Evolutionary conservation across 345 rosid genomes (phyloP), one percentile per base, ranked within the genome.

Genomic region (Kernera saxatilis): DNA sequence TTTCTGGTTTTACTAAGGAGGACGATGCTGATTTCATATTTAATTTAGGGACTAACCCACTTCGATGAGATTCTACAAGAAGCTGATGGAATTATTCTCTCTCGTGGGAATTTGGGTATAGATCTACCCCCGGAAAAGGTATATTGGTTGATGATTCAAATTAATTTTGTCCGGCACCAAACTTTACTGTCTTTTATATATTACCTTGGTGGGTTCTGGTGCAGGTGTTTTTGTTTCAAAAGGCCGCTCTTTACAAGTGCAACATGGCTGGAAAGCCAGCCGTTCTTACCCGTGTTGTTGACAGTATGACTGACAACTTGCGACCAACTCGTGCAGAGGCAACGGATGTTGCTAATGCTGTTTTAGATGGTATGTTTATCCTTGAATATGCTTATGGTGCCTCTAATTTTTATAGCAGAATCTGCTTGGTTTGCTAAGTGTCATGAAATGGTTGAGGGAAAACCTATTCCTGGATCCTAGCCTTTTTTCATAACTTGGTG

Each of bases 321-420:
- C 85, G 99, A 67, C 99, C 99, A 77, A 94, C 98, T 72, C 99
- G 99, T 53, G 99, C 99, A 35, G 99, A 94, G 86, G 99, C 98
- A 40, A 94, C 98, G 1, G 99, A 94, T 87, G 93, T 91, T 82
- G 99, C 99, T 63, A 89, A 94, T 84, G 99, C 98, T 33, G 92
- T 91, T 60, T 82, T 94, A 79, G 99, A 94, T 83, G 99, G 99
- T 94, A 79, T 36, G 19, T 49, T 41, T 52, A 60, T 10, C 14
- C 29, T 67, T 51, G 3, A 41, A 12, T 57, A 30, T 17, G 4
- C 5, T 30, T 26, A 3, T 22, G 44, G 6, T 45, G 50, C 3
- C 33, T 46, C 11, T 18, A 50, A 36, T 40, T 55, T 70, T 64
- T 39, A 64, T 21, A 32, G 74, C 41, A 58, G 48, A 49, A 37